Conservation (phyloP, 225 moss, liverwort and hornwort genomes). For the Asterella californica region DNA sequence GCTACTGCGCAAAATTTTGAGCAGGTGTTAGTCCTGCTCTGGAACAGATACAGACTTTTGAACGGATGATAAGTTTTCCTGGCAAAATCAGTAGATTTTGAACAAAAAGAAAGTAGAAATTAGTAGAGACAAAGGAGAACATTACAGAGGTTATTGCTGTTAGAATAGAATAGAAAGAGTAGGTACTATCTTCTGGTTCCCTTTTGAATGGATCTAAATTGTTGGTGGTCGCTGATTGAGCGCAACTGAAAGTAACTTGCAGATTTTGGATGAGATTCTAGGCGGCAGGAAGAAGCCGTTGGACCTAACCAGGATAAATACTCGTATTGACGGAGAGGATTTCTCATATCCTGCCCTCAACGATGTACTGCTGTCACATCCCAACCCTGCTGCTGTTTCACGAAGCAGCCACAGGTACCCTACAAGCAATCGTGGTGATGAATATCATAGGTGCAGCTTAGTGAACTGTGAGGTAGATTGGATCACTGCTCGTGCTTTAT, state of each 20-base stretch:
- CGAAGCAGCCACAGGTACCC: slow-evolving; percentile 76
- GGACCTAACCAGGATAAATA: slow-evolving; percentile 60
- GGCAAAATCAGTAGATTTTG: background rate
- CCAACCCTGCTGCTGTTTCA: slow-evolving; percentile 86
- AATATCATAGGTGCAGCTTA: slow-evolving; percentile 24
- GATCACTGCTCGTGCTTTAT: no score
- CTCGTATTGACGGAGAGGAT: slow-evolving; percentile 61
- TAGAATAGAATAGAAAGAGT: background rate
- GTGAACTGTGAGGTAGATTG: background rate
- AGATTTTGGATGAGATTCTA: slow-evolving; percentile 72
- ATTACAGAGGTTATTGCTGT: background rate
- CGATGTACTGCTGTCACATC: slow-evolving; percentile 78
- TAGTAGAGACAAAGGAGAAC: background rate
- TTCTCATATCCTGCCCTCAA: slow-evolving; percentile 61
- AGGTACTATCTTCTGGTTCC: background rate
- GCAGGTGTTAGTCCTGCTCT: slow-evolving; percentile 39
- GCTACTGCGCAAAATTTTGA: slow-evolving; percentile 73
- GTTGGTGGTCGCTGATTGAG: background rate
- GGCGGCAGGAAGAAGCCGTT: slow-evolving; percentile 46
- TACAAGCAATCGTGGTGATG: background rate
- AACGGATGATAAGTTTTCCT: background rate
- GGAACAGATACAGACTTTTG: background rate
- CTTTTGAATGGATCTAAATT: background rate
- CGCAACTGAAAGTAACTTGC: slow-evolving; percentile 10
- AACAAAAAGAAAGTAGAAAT: background rate